Evolutionary conservation across 208 protist species (phyloP).

Genomic region (Trypanosoma congolense): DNA sequence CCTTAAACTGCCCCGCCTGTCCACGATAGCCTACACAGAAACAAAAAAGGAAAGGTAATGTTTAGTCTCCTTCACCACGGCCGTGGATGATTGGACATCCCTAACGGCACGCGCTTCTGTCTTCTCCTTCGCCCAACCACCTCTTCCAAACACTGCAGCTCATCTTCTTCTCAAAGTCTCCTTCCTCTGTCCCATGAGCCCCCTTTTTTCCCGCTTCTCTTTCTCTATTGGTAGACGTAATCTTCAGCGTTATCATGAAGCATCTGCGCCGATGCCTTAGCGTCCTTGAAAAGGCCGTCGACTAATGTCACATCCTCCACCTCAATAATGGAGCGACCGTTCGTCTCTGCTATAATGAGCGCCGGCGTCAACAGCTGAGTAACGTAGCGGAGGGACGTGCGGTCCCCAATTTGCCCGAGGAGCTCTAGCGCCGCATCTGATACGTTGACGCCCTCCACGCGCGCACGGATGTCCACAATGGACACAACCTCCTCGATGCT

Average conservation of each 20-base stretch:
- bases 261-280: constrained; percentile 91
- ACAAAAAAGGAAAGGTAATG: constrained; percentile 7
- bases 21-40: background rate
- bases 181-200: background rate
- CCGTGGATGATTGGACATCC: too few species aligned
- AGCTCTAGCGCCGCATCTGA: constrained; percentile 84
- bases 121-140: too few species aligned
- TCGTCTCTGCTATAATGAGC: constrained; percentile 92
- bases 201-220: background rate
- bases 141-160: too few species aligned
- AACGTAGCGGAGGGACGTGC: constrained; percentile 95
- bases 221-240: constrained; percentile 86
- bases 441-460: constrained; percentile 95
- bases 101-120: too few species aligned
- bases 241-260: constrained; percentile 85
- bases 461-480: constrained; percentile 94
- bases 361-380: constrained; percentile 97
- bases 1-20: too few species aligned
- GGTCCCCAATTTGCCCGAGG: constrained; percentile 91
- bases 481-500: constrained; percentile 92
- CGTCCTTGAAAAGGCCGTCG: constrained; percentile 96
- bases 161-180: background rate
- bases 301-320: constrained; percentile 94
- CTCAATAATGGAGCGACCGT: constrained; percentile 89
- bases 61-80: background rate